Conservation (phyloP, 495 filamentous ascomycete species). For the Talaromyces trachyspermus region DNA sequence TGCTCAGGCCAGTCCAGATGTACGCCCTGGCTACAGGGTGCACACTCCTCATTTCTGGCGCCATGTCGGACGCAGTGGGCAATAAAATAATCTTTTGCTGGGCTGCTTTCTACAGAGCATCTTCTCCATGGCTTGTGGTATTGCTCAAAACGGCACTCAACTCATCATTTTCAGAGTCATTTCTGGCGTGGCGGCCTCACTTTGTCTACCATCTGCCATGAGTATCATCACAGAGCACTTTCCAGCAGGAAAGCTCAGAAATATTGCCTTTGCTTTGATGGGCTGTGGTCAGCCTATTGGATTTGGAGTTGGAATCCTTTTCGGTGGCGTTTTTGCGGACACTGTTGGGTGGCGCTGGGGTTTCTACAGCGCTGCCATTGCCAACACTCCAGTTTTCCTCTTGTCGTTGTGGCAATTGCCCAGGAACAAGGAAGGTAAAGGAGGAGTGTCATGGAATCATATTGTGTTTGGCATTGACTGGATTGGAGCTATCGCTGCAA, state of each 20-base stretch:
- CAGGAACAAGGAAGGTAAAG: slow-evolving; percentile 3
- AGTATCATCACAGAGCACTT: slow-evolving; percentile 37
- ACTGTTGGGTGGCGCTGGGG: slow-evolving; percentile 40
- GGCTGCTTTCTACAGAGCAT: slow-evolving; percentile 34
- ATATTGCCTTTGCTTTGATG: slow-evolving; percentile 43
- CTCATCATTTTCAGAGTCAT: slow-evolving; percentile 45
- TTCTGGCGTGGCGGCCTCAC: slow-evolving; percentile 38
- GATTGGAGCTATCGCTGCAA: slow-evolving; percentile 37
- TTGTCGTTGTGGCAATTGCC: slow-evolving; percentile 30
- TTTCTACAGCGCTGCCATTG: slow-evolving; percentile 37
- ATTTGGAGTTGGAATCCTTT: slow-evolving; percentile 44
- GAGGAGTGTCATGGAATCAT: neutral
- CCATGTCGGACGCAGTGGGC: slow-evolving; percentile 45
- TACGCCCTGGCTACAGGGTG: slow-evolving; percentile 31
- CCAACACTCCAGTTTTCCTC: slow-evolving; percentile 25
- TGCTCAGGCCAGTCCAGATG: slow-evolving; percentile 17
- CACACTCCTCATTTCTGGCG: slow-evolving; percentile 39
- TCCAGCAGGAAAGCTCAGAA: slow-evolving; percentile 34
- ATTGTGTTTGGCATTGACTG: slow-evolving; percentile 37
- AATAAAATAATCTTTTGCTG: slow-evolving; percentile 29
- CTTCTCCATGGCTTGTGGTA: slow-evolving; percentile 39
- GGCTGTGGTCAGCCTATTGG: slow-evolving; percentile 46
- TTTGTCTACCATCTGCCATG: slow-evolving; percentile 45
- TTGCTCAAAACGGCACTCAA: slow-evolving; percentile 35
- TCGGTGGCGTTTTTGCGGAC: slow-evolving; percentile 44